Evolutionary conservation across 1,284 basidiomycete genomes (phyloP).

Genomic region (Boletus austroedulis): DNA sequence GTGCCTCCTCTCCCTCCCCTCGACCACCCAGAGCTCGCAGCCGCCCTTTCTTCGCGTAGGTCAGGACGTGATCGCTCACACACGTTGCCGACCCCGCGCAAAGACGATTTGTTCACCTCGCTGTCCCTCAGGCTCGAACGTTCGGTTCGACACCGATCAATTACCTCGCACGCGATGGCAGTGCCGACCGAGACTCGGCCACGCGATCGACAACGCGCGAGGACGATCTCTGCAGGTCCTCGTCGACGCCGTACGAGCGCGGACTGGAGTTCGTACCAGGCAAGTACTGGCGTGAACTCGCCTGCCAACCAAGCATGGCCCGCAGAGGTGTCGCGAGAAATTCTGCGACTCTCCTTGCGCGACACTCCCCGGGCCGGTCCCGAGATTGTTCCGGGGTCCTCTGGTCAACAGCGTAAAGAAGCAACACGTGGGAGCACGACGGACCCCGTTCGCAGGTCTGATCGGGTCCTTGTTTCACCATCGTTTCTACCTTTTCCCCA

Average conservation of each 20-base stretch:
- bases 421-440: slow-evolving; percentile 21
- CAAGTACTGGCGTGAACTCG: slow-evolving; percentile 34
- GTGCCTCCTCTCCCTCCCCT: slow-evolving; percentile 52
- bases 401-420: slow-evolving; percentile 2
- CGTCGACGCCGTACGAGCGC: slow-evolving; percentile 40
- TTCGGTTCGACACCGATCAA: slow-evolving; percentile 18
- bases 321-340: slow-evolving; percentile 44
- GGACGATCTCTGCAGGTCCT: slow-evolving; percentile 18
- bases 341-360: slow-evolving; percentile 40
- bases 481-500: slow-evolving; percentile 37
- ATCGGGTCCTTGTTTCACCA: slow-evolving; percentile 20
- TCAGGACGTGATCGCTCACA: slow-evolving; percentile 32
- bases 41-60: slow-evolving; percentile 20
- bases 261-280: slow-evolving; percentile 43
- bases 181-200: slow-evolving; percentile 9
- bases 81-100: slow-evolving; percentile 23
- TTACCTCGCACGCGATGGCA: slow-evolving; percentile 9
- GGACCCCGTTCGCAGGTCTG: slow-evolving; percentile 18
- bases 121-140: slow-evolving; percentile 24
- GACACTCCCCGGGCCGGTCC: slow-evolving; percentile 5
- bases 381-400: slow-evolving; percentile 27
- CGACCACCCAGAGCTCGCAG: slow-evolving; percentile 47
- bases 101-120: slow-evolving; percentile 27
- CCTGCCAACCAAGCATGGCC: slow-evolving; percentile 40
- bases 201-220: slow-evolving; percentile 15